phyloP scores from a whole-genome alignment of 2,329 filamentous ascomycete genomes.

The Sordariomycetes sp. region DNA sequence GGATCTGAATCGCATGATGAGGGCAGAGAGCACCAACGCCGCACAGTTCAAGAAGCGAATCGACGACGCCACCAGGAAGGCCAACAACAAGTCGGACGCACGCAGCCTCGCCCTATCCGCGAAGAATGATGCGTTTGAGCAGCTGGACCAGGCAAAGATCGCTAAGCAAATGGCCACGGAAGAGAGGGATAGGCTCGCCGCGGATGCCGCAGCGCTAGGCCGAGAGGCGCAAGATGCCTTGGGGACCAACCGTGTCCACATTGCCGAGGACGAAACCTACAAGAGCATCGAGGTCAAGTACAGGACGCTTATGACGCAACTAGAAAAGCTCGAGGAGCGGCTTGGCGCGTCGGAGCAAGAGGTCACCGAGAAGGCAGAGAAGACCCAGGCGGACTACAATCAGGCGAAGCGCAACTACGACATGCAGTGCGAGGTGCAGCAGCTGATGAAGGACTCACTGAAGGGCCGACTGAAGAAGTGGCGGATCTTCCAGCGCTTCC shows the following conservation, averaged over 20 bases:
- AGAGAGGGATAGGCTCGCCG: conserved; percentile 31
- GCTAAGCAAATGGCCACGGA: conserved; percentile 29
- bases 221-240: conserved; percentile 39
- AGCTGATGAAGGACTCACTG: conserved; percentile 44
- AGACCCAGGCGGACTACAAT: conserved; percentile 24
- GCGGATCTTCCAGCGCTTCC: conserved; percentile 68
- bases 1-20: conserved; percentile 12
- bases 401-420: conserved; percentile 24
- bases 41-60: conserved; percentile 4
- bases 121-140: conserved; percentile 47
- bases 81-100: conserved; percentile 32
- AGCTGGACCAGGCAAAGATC: conserved; percentile 31
- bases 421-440: conserved; percentile 26
- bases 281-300: conserved; percentile 40
- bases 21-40: conserved; percentile 19
- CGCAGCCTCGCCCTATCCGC: conserved; percentile 32
- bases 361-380: conserved; percentile 36
- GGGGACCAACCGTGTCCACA: conserved; percentile 36
- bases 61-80: conserved; percentile 26
- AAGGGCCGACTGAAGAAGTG: conserved; percentile 60
- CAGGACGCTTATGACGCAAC: conserved; percentile 39
- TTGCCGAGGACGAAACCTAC: conserved; percentile 52
- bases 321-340: conserved; percentile 41
- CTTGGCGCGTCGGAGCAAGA: conserved; percentile 53
- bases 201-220: conserved; percentile 37